A percentile compares a stretch with the other conserved stretches of the same genome.
Evolutionary conservation across 2,329 filamentous ascomycete genomes (phyloP).

Genomic region (Aspergillus spinulosporus): DNA sequence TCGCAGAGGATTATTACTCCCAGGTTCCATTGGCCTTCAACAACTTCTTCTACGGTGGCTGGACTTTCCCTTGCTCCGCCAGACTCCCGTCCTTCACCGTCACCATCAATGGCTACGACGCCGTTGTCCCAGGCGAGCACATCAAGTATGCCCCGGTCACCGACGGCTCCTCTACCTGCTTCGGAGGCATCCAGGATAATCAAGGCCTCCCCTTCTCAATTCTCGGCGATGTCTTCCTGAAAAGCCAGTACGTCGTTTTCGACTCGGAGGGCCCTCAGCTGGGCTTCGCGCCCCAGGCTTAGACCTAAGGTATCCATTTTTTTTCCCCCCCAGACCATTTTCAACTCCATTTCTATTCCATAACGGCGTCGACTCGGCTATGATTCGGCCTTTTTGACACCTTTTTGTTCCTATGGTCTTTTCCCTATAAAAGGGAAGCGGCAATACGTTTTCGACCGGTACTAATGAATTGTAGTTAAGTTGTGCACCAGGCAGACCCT

Average conservation of each 20-base stretch:
- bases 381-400: neutral
- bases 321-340: neutral
- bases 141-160: conserved; percentile 55
- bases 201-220: conserved; percentile 63
- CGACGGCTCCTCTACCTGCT: conserved; percentile 56
- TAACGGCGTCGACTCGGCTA: neutral
- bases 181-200: conserved; percentile 71
- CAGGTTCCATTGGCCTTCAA: conserved; percentile 56
- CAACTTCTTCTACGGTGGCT: conserved; percentile 53
- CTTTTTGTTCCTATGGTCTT: no score
- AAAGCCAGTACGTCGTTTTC: conserved; percentile 73
- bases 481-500: neutral
- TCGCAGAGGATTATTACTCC: conserved; percentile 62
- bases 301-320: neutral
- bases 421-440: no score
- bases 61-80: conserved; percentile 54
- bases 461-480: neutral
- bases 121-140: conserved; percentile 54
- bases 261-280: conserved; percentile 54
- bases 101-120: conserved; percentile 51
- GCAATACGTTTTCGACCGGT: no score
- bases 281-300: conserved; percentile 50
- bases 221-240: conserved; percentile 77
- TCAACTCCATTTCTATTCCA: neutral
- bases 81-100: conserved; percentile 56